Percentiles rank a stretch among this genome's conserved stretches.
Evolutionary conservation across 139 green algal genomes (phyloP).

Genomic region (Mesotaenium endlicherianum): DNA sequence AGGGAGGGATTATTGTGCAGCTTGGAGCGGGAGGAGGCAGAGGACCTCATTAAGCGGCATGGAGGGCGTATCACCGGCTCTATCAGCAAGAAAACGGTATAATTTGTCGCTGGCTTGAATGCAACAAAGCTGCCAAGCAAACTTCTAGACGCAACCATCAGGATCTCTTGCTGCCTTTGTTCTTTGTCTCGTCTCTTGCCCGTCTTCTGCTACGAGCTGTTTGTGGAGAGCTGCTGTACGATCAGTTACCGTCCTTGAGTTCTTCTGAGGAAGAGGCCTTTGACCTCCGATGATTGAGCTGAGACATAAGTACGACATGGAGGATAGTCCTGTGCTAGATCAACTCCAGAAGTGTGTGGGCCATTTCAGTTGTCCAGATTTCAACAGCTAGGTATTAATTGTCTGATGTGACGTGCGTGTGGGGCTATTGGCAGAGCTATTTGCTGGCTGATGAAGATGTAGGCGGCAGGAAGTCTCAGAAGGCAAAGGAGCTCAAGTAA

Average conservation of each 20-base stretch:
- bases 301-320: too few species aligned
- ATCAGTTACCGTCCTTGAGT: background rate
- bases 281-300: too few species aligned
- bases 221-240: background rate
- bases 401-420: background rate
- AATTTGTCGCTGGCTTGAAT: too few species aligned
- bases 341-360: too few species aligned
- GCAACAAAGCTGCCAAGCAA: too few species aligned
- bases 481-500: conserved; percentile 50
- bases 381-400: background rate
- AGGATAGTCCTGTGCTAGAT: too few species aligned
- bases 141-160: too few species aligned
- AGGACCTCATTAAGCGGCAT: conserved; percentile 82
- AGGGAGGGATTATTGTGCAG: too few species aligned
- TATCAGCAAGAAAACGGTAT: conserved; percentile 79
- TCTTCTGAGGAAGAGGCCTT: background rate
- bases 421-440: conserved; percentile 20
- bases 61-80: conserved; percentile 68
- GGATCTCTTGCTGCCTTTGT: background rate
- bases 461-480: conserved; percentile 44
- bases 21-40: conserved; percentile 72
- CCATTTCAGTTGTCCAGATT: too few species aligned
- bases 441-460: conserved; percentile 43
- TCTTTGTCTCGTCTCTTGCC: background rate
- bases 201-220: background rate